phyloP scores from a whole-genome alignment of 2,329 filamentous ascomycete species.

The Alternaria sp. region DNA sequence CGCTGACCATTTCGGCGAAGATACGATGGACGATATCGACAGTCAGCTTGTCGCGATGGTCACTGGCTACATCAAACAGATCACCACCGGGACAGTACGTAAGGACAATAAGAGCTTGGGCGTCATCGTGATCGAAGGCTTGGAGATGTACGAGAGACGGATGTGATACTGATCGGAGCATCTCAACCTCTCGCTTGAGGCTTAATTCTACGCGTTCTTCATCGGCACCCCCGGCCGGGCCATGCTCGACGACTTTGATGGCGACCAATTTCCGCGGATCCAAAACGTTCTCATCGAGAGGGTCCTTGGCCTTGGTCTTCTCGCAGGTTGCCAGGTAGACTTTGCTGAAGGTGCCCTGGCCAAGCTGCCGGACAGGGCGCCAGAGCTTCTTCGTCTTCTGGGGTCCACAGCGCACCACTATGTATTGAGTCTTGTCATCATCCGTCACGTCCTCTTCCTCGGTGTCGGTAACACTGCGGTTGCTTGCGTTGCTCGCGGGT shows the following conservation, averaged over 20 bases:
- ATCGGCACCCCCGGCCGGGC: constrained; percentile 90
- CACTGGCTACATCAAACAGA: constrained; percentile 88
- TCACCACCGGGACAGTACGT: constrained; percentile 95
- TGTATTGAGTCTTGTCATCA: constrained; percentile 54
- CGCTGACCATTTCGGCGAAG: constrained; percentile 87
- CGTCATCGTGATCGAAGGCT: constrained; percentile 86
- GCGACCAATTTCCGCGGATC: constrained; percentile 86
- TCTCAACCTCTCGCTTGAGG: constrained; percentile 92
- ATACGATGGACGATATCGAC: constrained; percentile 80
- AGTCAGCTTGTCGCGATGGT: constrained; percentile 72
- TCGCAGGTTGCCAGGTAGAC: constrained; percentile 91
- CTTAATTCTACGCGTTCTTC: constrained; percentile 94
- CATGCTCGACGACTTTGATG: constrained; percentile 94
- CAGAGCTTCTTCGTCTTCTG: constrained; percentile 80
- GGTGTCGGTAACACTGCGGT: constrained; percentile 65
- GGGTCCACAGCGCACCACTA: constrained; percentile 63
- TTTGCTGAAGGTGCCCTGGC: constrained; percentile 94
- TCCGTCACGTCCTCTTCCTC: constrained; percentile 60
- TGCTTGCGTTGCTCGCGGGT: constrained; percentile 73
- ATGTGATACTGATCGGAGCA: constrained; percentile 87
- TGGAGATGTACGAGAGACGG: constrained; percentile 91
- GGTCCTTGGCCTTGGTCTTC: constrained; percentile 56
- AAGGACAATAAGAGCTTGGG: constrained; percentile 83
- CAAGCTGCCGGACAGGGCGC: constrained; percentile 80
- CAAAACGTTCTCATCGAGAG: constrained; percentile 59